Evolutionary conservation across 164 flowering plant species (phyloP), one percentile per base, ranked within the genome.

Genomic region (Stephania cephalantha): DNA sequence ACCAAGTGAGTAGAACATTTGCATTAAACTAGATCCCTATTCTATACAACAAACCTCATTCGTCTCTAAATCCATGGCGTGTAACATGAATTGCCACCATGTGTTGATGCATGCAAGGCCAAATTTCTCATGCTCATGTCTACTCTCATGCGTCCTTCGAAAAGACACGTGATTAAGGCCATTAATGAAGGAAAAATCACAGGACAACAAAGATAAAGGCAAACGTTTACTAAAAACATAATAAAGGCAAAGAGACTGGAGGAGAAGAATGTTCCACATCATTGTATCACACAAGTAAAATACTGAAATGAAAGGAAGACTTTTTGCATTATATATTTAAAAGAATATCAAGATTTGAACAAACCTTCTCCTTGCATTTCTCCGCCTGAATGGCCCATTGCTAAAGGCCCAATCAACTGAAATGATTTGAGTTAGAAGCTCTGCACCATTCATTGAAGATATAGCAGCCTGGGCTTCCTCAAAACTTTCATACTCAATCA

Each of bases 361-460:
- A 69, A 61, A 85, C 89, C 89, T 85, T 75, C 87, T 82, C 80
- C 85, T 77, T 74, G 72, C 74, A 77, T 81, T 83, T 73, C 86
- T 77, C 73, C 80, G 80, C 44, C 78, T 85, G 73, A 75, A 83
- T 11, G 89, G 86, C n/a, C 90, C 88, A 78, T 81, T 86, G 83
- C 86, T 85, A 83, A 88, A 88, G 69, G 89, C 90, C 88, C 90
- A 88, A 75, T 86, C 87, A 67, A 86, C 87, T 31, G 76, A 55
- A 52, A 88, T 77, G 18, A 68, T 81, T 66, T 86, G 90, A 2
- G 73, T 77, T 29, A 86, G 79, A 72, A 88, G 79, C 73, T 81
- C 81, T 70, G 79, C 71, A 29, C 87, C 88, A 78, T 86, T 82
- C 86, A 85, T 68, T 31, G 70, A 48, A 53, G 83, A 68, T 79